phyloP scores from a whole-genome alignment of 495 filamentous ascomycete species.

The Neohortaea acidophila region DNA sequence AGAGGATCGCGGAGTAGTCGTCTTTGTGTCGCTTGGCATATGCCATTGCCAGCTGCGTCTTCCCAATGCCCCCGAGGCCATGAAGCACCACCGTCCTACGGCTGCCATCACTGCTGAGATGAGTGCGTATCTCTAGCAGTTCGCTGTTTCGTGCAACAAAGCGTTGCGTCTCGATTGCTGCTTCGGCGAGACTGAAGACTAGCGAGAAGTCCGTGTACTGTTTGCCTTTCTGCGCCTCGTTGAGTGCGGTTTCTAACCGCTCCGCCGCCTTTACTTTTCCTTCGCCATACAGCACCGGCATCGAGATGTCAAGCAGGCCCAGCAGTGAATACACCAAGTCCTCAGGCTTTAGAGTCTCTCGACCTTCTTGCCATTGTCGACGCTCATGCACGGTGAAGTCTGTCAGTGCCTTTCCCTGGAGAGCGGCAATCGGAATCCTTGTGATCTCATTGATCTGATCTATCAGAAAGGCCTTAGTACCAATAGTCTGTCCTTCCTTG shows the following conservation, averaged over 20 bases:
- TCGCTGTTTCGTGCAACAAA: no score
- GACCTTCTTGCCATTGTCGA: background rate
- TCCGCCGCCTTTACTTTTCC: no score
- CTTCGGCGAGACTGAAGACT: no score
- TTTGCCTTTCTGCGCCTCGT: no score
- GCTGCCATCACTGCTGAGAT: background rate
- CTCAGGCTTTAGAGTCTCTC: constrained; percentile 2
- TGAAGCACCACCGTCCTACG: constrained; percentile 1
- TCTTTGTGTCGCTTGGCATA: constrained; percentile 15
- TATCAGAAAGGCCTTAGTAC: background rate
- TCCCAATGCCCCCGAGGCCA: constrained; percentile 17
- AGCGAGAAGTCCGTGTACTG: no score
- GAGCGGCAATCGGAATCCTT: background rate
- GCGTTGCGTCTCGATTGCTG: no score
- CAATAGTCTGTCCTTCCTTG: background rate
- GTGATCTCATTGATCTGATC: constrained; percentile 1
- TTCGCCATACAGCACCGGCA: constrained; percentile 6
- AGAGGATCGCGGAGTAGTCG: constrained; percentile 16
- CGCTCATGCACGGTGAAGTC: constrained; percentile 1
- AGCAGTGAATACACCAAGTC: constrained; percentile 7
- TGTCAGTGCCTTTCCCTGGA: background rate
- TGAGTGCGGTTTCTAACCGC: no score
- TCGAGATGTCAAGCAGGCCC: constrained; percentile 6
- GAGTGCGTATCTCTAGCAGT: no score
- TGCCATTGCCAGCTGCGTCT: constrained; percentile 22